These are phyloP conservation scores for Astragalus glycyphyllos DNA, from an alignment of 306 rosid genomes.

Conservation along the genomic window DNA sequence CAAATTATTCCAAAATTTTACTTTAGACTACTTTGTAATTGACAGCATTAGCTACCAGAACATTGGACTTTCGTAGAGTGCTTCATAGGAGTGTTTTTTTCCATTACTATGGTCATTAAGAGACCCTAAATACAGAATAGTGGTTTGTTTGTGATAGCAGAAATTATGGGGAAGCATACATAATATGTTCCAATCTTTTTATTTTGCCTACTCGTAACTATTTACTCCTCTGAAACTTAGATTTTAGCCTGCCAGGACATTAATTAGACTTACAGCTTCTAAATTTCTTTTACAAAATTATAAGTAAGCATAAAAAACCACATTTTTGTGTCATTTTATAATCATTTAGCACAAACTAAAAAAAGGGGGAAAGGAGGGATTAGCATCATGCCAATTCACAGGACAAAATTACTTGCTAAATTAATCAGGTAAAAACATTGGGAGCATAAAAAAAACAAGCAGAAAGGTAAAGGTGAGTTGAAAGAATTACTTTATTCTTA, in stretches of 20 bases:
- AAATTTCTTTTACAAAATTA: not conserved
- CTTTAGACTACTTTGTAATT: not conserved
- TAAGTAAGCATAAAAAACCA: conserved; percentile 7
- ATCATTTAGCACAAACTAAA: conserved; percentile 15
- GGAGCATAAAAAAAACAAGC: conserved; percentile 24
- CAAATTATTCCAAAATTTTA: conserved; percentile 4
- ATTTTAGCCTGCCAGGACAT: not conserved
- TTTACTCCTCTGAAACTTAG: not conserved
- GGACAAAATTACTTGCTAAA: conserved; percentile 17
- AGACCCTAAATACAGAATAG: not conserved
- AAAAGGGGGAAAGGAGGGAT: conserved; percentile 6
- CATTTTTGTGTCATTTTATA: conserved; percentile 11
- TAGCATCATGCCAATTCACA: conserved; percentile 25
- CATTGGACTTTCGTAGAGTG: conserved; percentile 19
- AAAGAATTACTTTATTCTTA: conserved; percentile 81
- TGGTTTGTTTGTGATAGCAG: conserved; percentile 4
- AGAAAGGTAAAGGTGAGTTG: conserved; percentile 30
- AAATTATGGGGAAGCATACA: not conserved
- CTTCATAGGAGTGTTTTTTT: conserved; percentile 11
- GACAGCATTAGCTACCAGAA: conserved; percentile 2
- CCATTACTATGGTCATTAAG: not conserved
- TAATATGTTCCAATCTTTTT: conserved; percentile 2
- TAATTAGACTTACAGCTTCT: not conserved
- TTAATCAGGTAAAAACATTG: not conserved
- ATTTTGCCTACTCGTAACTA: not conserved